Base-by-base conservation (phyloP, 495 filamentous ascomycete genomes). In the Podospora bellae-mahoneyi region DNA sequence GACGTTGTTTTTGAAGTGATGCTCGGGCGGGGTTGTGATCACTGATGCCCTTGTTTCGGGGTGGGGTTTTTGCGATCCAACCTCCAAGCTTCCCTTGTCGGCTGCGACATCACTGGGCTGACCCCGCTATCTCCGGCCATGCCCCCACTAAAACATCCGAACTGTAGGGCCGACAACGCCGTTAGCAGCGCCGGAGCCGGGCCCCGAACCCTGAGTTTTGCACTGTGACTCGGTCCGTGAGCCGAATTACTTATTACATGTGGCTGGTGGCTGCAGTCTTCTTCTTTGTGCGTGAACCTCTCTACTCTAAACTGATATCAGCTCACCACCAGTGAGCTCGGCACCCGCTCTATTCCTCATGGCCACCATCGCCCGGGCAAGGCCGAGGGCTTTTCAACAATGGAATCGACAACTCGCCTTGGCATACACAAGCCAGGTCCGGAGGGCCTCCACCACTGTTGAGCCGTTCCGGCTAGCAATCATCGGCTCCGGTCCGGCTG, bases 401-500 rank as follows among this genome's bases (percentile, higher is more conserved):
- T 58, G 55, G 55, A 58, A 15, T 58, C 55, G 55, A 58, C 55
- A 10, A 20, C 55, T 20, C 15, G 55, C 23, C 18, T 23, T 58
- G 55, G n/a, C 55, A 26, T 26, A 58, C 18, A 48, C 39, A 48
- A 13, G 0, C 39, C 39, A 48, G 39, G 9, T 48, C 39, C 39
- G 39, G 39, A 48, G 39, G 39, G 23, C 55, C 60, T 26, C 26
- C 44, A 44, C 57, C 20, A 56, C 65, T 73, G 82, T 80, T 48
- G 81, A 83, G 30, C 89, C 89, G 0, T 86, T 91, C 67, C 89
- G 91, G 48, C 83, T 98, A 69, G 95, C 94, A 71, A 85, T 99
- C 64, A 89, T 99, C 74, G 95, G 95, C 64, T 97, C 96, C 48
- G 95, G 95, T 0, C 95, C 95, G 5, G 95, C 96, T 57, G 95